A percentile compares a stretch with the other conserved stretches of the same genome.
phyloP scores from a whole-genome alignment of 345 rosid genomes.

The Bruguiera parviflora region DNA sequence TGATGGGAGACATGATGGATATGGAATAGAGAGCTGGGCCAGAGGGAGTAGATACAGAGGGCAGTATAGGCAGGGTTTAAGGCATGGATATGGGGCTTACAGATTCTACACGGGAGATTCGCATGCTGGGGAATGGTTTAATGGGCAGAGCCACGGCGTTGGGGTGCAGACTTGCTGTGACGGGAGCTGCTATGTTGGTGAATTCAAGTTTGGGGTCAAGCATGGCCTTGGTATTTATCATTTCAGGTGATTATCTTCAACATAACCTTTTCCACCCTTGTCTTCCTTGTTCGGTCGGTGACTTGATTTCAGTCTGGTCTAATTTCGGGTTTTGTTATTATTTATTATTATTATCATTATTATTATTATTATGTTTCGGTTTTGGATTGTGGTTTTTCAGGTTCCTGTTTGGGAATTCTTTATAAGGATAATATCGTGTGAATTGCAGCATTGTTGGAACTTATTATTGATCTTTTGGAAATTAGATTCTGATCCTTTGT shows the following conservation, averaged over 20 bases:
- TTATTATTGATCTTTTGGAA: no score
- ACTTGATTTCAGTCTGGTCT: neutral
- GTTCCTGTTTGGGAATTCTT: neutral
- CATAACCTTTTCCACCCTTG: neutral
- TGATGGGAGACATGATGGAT: constrained; percentile 85
- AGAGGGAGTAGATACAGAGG: constrained; percentile 92
- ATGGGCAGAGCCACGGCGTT: constrained; percentile 91
- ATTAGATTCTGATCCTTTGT: no score
- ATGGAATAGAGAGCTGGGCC: constrained; percentile 90
- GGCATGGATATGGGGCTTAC: constrained; percentile 82
- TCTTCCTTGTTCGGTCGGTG: neutral
- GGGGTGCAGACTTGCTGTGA: constrained; percentile 88
- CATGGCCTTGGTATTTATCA: constrained; percentile 92
- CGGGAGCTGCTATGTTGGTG: constrained; percentile 77
- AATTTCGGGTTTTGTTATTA: no score
- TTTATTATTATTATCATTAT: no score
- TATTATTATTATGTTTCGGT: neutral
- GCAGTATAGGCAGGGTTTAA: constrained; percentile 69
- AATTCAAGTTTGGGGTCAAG: constrained; percentile 82
- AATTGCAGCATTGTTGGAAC: no score
- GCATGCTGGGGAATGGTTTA: constrained; percentile 84
- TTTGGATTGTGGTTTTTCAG: neutral
- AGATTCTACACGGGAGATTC: constrained; percentile 89
- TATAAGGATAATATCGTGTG: neutral
- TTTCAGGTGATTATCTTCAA: constrained; percentile 56